A percentile compares a stretch with the other conserved stretches of the same genome.
Evolutionary conservation across 2,329 filamentous ascomycete species (phyloP).

Genomic region (Ophiosphaerella herpotricha): DNA sequence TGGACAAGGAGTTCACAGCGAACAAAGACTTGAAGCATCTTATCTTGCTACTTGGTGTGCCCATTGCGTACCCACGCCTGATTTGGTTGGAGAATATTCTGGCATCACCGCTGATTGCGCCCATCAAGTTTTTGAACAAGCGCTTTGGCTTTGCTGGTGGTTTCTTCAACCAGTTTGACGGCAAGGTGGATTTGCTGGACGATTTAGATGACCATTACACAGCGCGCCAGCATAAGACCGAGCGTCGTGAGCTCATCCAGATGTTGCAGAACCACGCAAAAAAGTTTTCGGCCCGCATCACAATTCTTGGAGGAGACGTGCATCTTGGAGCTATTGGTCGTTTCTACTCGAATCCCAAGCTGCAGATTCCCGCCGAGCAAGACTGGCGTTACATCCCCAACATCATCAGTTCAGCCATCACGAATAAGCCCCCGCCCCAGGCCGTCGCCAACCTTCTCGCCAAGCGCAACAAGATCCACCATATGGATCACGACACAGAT

Average conservation of each 20-base stretch:
- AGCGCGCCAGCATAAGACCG: slow-evolving; percentile 85
- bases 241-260: slow-evolving; percentile 75
- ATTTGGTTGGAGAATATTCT: slow-evolving; percentile 98
- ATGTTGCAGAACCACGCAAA: slow-evolving; percentile 64
- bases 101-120: slow-evolving; percentile 81
- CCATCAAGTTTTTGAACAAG: slow-evolving; percentile 86
- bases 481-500: slow-evolving; percentile 65
- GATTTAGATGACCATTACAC: slow-evolving; percentile 79
- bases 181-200: slow-evolving; percentile 68
- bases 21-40: slow-evolving; percentile 66
- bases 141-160: slow-evolving; percentile 84
- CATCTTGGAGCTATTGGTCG: slow-evolving; percentile 67
- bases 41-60: slow-evolving; percentile 68
- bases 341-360: slow-evolving; percentile 66
- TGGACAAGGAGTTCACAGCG: slow-evolving; percentile 57
- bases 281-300: slow-evolving; percentile 61
- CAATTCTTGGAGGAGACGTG: slow-evolving; percentile 68
- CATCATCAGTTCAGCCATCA: slow-evolving; percentile 67
- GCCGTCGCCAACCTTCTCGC: slow-evolving; percentile 68
- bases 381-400: slow-evolving; percentile 69
- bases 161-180: slow-evolving; percentile 93
- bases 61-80: slow-evolving; percentile 73
- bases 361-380: slow-evolving; percentile 60
- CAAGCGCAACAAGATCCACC: slow-evolving; percentile 67
- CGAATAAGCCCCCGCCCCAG: slow-evolving; percentile 69